These are phyloP conservation scores for Allium cepa DNA, from an alignment of 106 monocot species.

Conservation along the genomic window DNA sequence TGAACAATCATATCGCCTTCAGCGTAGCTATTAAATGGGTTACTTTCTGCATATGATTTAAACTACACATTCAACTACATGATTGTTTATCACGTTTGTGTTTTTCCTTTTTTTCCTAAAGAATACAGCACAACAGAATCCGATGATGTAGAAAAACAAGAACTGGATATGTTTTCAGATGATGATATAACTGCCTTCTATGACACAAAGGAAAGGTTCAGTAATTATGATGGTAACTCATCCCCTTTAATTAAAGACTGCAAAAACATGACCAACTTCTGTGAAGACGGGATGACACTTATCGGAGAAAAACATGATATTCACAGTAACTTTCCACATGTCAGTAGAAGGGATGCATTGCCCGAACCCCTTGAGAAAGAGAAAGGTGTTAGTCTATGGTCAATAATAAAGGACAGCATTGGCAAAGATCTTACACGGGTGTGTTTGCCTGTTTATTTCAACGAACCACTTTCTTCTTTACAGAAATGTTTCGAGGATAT, in stretches of 20 bases:
- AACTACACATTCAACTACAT: not conserved
- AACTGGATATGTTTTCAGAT: slow-evolving; percentile 55
- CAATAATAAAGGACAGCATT: slow-evolving; percentile 84
- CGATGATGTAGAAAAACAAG: slow-evolving; percentile 80
- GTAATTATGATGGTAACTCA: slow-evolving; percentile 15
- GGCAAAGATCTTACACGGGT: slow-evolving; percentile 84
- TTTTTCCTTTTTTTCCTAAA: slow-evolving; percentile 12
- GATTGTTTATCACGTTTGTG: not conserved
- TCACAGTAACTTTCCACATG: slow-evolving; percentile 15
- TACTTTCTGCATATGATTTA: too few species aligned
- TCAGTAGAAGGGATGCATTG: slow-evolving; percentile 41
- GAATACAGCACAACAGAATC: slow-evolving; percentile 88
- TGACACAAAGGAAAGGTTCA: slow-evolving; percentile 55
- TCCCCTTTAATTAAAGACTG: slow-evolving; percentile 2
- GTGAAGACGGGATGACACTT: slow-evolving; percentile 5
- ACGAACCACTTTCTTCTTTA: slow-evolving; percentile 79
- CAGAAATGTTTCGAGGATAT: slow-evolving; percentile 90
- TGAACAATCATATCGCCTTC: too few species aligned
- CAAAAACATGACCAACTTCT: not conserved
- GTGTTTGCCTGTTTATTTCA: slow-evolving; percentile 88
- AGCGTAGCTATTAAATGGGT: too few species aligned
- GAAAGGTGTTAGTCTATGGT: slow-evolving; percentile 83
- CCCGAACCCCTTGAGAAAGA: slow-evolving; percentile 73
- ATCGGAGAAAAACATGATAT: not conserved
- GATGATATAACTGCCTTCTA: slow-evolving; percentile 59